Conservation (phyloP, 306 rosid genomes). For the Cucumis melo region DNA sequence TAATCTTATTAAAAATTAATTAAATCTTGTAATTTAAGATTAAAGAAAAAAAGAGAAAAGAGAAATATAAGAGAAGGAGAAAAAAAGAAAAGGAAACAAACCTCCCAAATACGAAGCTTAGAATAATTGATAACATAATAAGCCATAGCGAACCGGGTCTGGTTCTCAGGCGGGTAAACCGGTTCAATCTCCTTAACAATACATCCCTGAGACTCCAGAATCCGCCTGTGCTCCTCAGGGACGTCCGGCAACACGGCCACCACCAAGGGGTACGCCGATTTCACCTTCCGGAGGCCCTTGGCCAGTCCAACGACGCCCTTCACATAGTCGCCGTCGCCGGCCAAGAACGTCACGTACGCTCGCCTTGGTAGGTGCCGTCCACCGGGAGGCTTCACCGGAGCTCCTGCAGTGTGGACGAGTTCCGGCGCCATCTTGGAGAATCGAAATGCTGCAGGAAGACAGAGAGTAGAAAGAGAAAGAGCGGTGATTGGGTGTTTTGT, state of each 20-base stretch:
- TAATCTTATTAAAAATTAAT: too few species aligned
- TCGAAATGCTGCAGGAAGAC: not conserved
- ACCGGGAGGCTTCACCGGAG: not conserved
- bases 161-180: not conserved
- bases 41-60: too few species aligned
- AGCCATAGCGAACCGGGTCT: constrained; percentile 1
- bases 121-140: constrained; percentile 9
- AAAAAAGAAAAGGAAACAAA: not conserved
- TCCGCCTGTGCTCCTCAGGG: not conserved
- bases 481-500: not conserved
- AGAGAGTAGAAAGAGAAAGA: not conserved
- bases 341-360: constrained; percentile 65
- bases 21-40: too few species aligned
- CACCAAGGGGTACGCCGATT: constrained; percentile 1
- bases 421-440: not conserved
- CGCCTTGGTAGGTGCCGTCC: not conserved
- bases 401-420: not conserved
- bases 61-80: too few species aligned
- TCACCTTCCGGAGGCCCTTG: constrained; percentile 60
- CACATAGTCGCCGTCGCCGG: constrained; percentile 61
- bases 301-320: constrained; percentile 81
- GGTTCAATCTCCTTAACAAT: not conserved
- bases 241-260: not conserved
- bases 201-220: not conserved
- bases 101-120: constrained; percentile 7